A percentile compares a stretch with the other conserved stretches of the same genome.
These are phyloP conservation scores for Grigorovia humatica DNA, from an alignment of 805 yeast genomes.

Conservation along the genomic window DNA sequence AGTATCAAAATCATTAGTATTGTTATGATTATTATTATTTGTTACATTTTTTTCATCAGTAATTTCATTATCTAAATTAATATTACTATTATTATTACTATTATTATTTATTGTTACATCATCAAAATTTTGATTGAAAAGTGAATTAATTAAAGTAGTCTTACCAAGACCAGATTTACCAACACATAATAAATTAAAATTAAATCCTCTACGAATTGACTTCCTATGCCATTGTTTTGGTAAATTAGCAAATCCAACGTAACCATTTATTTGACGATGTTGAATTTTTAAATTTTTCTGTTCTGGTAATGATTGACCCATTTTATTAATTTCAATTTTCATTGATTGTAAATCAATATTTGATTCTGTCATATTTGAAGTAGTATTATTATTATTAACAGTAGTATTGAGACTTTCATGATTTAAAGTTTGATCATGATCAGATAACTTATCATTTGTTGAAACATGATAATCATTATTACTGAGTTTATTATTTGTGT, in stretches of 20 bases:
- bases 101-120: background rate
- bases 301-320: constrained; percentile 25
- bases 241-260: constrained; percentile 93
- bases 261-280: constrained; percentile 77
- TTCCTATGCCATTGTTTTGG: constrained; percentile 99
- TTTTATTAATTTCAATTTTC: background rate
- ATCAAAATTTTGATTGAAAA: constrained; percentile 56
- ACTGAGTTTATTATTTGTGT: background rate
- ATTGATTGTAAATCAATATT: background rate
- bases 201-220: constrained; percentile 82
- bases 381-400: background rate
- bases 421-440: background rate
- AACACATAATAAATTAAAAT: constrained; percentile 78
- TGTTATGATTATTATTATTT: constrained; percentile 4
- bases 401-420: background rate
- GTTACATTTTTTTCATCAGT: constrained; percentile 5
- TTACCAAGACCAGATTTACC: constrained; percentile 92
- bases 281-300: constrained; percentile 46
- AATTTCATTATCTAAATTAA: constrained; percentile 2
- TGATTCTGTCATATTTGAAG: background rate
- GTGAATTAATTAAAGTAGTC: constrained; percentile 81
- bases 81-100: background rate
- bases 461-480: background rate
- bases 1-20: constrained; percentile 2
- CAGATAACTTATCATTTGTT: background rate